Evolutionary conservation across 257 asterid species (phyloP), one percentile per base, ranked within the genome.

Genomic region (Craterostigma plantagineum): DNA sequence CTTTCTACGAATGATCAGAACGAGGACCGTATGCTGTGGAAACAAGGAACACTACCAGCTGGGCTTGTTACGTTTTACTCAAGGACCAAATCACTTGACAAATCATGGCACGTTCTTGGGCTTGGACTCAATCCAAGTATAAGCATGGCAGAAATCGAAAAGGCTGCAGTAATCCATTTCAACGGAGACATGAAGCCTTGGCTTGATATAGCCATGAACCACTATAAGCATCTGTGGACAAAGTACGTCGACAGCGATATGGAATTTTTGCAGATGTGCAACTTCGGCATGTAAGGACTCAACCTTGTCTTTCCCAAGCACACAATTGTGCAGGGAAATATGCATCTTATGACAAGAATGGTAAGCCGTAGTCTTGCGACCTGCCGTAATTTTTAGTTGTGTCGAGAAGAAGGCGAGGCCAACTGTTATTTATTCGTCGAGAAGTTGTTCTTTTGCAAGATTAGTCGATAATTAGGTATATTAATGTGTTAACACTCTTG

Each of bases 181-280:
- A 82, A 80, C 37, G 98, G 98, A 47, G 91, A 82, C 61, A 87
- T 87, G 95, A 87, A 87, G 61, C 98, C 98, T 16, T 87, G 98
- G 98, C 79, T 87, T 60, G 98, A 87, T 63, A 87, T 87, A 45
- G 98, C 81, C 52, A 71, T 82, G 95, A 87, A 87, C 60, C 76
- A 64, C 23, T 87, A 79, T 68, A 87, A 87, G 76, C 71, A 72
- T 51, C 81, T 87, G 16, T 87, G 98, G 98, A 87, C 90, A 9
- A 87, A 82, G 63, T 82, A 87, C 54, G 76, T 87, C 27, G 95
- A 87, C 54, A 73, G 70, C 34, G 95, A 87, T 47, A 76, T 87
- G 95, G 86, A 79, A 55, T 87, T 69, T 51, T 75, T 87, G 75
- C 98, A 82, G 67, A 75, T 70, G 90, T 87, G 98, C 95, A 87